Conservation (phyloP, 768 basidiomycete species). For the Mrakia gelida region DNA sequence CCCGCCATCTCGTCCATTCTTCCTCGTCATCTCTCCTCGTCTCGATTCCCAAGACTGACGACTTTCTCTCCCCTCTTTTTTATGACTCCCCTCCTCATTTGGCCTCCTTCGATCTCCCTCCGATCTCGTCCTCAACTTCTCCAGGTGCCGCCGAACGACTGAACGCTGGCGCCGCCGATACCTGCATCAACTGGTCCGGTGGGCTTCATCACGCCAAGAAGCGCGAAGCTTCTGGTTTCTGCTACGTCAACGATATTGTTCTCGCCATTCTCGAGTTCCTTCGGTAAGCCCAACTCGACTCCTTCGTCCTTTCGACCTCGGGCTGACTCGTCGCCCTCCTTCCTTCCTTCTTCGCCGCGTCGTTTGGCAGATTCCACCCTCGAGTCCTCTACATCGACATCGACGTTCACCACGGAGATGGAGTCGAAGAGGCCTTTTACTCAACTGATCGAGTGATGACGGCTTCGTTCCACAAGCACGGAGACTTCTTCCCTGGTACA, state of each 20-base stretch:
- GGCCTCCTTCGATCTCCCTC: too few relatives aligned
- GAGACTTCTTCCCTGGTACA: conserved; percentile 89
- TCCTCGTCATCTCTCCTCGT: background rate
- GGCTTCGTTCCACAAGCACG: conserved; percentile 93
- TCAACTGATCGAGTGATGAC: conserved; percentile 97
- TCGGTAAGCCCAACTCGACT: conserved; percentile 53
- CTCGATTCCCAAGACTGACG: too few relatives aligned
- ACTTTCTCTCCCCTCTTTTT: too few relatives aligned
- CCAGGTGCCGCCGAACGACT: conserved; percentile 75
- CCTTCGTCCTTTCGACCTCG: background rate
- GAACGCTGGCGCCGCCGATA: conserved; percentile 69
- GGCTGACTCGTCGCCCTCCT: background rate
- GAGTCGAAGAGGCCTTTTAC: conserved; percentile 98
- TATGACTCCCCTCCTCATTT: too few relatives aligned
- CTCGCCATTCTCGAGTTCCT: conserved; percentile 88
- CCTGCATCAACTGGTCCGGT: conserved; percentile 94
- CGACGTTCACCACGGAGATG: conserved; percentile 98
- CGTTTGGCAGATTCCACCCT: conserved; percentile 47
- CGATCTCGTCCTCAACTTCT: too few relatives aligned
- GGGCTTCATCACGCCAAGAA: conserved; percentile 99
- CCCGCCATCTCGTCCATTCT: background rate
- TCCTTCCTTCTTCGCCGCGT: background rate
- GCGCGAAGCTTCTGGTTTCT: conserved; percentile 94
- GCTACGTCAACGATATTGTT: conserved; percentile 94
- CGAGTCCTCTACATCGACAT: conserved; percentile 97